These are phyloP conservation scores for Dianthus caryophyllus DNA, from an alignment of 148 eudicot genomes.

Conservation along the genomic window DNA sequence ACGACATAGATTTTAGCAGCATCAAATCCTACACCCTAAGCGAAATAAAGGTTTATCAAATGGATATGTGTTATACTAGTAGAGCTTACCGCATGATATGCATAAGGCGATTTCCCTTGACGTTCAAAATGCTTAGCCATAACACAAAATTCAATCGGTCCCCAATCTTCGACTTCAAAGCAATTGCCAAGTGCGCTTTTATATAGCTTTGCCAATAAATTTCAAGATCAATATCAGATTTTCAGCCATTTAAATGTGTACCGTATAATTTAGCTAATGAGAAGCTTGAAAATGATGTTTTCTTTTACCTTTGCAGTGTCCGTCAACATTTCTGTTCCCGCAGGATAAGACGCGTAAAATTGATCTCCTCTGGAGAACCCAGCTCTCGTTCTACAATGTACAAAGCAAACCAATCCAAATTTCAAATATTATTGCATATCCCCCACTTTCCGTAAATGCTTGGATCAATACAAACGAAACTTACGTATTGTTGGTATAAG, in stretches of 20 bases:
- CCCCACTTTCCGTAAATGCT: background rate
- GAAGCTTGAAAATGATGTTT: background rate
- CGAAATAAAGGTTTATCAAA: background rate
- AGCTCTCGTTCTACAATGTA: constrained; percentile 57
- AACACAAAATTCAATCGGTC: constrained; percentile 79
- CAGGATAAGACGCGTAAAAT: constrained; percentile 85
- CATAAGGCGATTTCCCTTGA: constrained; percentile 93
- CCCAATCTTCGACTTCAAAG: constrained; percentile 95
- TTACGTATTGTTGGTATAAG: constrained; percentile 77
- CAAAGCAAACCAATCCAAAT: background rate
- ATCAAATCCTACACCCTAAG: no score
- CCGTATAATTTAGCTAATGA: background rate
- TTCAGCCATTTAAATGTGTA: background rate
- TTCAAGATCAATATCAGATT: constrained; percentile 13
- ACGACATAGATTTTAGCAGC: no score
- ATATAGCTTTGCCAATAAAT: constrained; percentile 45
- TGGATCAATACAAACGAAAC: constrained; percentile 13
- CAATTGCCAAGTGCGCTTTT: constrained; percentile 88
- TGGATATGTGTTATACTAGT: background rate
- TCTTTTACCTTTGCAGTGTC: constrained; percentile 77
- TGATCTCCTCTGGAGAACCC: constrained; percentile 91
- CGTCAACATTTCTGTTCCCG: constrained; percentile 87
- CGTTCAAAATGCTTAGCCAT: constrained; percentile 92
- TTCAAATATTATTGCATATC: background rate
- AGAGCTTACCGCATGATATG: constrained; percentile 80